These are phyloP conservation scores for Pelargonium fulgidum DNA, from an alignment of 441 rosid genomes.

Conservation along the genomic window DNA sequence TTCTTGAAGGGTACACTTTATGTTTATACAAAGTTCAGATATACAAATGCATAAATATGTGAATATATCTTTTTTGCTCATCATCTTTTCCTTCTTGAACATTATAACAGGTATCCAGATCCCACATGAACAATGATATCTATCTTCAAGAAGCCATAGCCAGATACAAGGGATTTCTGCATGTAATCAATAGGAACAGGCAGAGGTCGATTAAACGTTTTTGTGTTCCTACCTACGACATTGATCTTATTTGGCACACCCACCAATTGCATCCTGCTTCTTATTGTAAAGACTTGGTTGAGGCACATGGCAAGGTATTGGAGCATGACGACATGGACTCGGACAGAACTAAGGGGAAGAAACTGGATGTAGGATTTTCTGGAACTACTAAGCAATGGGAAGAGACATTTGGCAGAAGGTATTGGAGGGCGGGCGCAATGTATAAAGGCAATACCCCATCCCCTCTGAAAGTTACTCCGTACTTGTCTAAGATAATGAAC, in stretches of 20 bases:
- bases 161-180: constrained; percentile 79
- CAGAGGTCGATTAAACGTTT: constrained; percentile 55
- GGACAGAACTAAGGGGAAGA: constrained; percentile 70
- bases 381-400: constrained; percentile 79
- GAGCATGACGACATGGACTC: constrained; percentile 93
- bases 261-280: constrained; percentile 76
- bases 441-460: constrained; percentile 47
- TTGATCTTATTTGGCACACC: constrained; percentile 93
- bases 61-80: neutral
- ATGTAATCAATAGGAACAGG: constrained; percentile 65
- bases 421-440: constrained; percentile 95
- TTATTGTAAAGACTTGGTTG: constrained; percentile 55
- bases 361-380: constrained; percentile 72
- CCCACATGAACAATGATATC: constrained; percentile 41
- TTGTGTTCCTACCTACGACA: constrained; percentile 89
- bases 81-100: neutral
- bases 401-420: constrained; percentile 63
- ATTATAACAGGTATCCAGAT: constrained; percentile 44
- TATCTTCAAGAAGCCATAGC: constrained; percentile 77
- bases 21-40: no score
- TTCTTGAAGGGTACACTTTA: no score
- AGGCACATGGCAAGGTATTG: constrained; percentile 55
- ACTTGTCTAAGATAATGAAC: constrained; percentile 3
- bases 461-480: constrained; percentile 7
- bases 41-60: no score